Base-by-base conservation (phyloP, 2,329 filamentous ascomycete species). In the Chrysoporthe deuterocubensis region DNA sequence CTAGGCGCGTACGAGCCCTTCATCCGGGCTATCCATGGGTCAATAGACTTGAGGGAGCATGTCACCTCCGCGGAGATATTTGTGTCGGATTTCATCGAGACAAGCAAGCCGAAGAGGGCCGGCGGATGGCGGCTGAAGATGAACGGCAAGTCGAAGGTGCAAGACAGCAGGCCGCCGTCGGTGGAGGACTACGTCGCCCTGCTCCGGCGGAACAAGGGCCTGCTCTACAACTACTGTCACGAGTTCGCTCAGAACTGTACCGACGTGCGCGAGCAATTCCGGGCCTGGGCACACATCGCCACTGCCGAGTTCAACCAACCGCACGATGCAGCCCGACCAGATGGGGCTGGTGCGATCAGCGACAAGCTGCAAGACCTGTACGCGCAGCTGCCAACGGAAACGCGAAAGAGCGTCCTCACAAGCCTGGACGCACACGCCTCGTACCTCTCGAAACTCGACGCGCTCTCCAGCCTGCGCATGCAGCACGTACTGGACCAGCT, bases 151-250 rank as follows among this genome's bases (percentile, higher is more conserved):
- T 62, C 65, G 21, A 62, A 70, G 3, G 78, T 80, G 11, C 81
- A 83, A 40, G 73, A 77, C 56, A 72, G 74, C 1, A 72, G 63
- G n/a, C 73, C 79, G 56, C 87, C 91, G 0, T 88, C 85, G 0
- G 90, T 94, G 0, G 88, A 92, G 71, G 91, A 94, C 73, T 95
- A 90, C 70, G 89, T 93, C 9, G 78, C 83, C 16, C 78, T 95
- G 1, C 78, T 94, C 16, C 84, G 85, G 71, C 86, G 87, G 65
- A 90, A 94, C 73, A 84, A 88, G 48, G 80, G 82, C 1, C 82
- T 89, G 2, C 79, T 88, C 58, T 92, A 93, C 78, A 87, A 85
- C 63, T 94, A 92, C 81, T 75, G 94, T 3, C 91, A 94, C 71
- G 87, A 91, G 65, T 82, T 92, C 11, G 87, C 87, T 4, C 87